Evolutionary conservation across 2,329 filamentous ascomycete genomes (phyloP), one percentile per base, ranked within the genome.

Genomic region (Diplocarpon rosae): DNA sequence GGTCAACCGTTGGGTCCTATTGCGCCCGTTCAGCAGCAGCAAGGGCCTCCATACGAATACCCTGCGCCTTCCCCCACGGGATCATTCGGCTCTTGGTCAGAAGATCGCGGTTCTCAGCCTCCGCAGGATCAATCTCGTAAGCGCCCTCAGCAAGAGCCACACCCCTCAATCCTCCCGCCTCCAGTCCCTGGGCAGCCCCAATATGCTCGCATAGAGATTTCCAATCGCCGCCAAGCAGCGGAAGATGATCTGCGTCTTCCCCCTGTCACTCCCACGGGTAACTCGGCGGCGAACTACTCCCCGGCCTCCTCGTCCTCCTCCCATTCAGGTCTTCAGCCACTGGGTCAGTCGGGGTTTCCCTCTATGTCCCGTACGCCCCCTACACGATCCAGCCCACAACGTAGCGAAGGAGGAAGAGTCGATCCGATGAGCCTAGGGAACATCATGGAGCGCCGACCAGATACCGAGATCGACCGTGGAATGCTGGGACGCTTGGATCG

Each of bases 1-100:
- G 65, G 65, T 14, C 63, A 66, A 45, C 65, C 63, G 14, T 52
- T 67, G 10, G 54, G 51, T 6, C 52, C 61, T 36, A 34, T 55
- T 42, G 38, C 56, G 27, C 45, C 51, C 24, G 51, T 55, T 42
- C 53, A 48, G 46, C 30, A 32, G n/a, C 30, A 3, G 11, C 30
- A 12, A 32, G 44, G 47, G 1, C 53, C 47, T 48, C 55, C 53
- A 34, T 61, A 63, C 46, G 61, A 63, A 4, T 61, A 60, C 45
- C 50, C 59, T 11, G 50, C 57, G 16, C 56, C 61, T 27, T 61
- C 59, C 37, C 56, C 61, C 30, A 61, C 62, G 17, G 51, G 52
- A 40, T 60, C 61, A 31, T 58, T 59, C 34, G 52, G 49, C 41
- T 53, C 54, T 24, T 56, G 47, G 27, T 35, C 35, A 13, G 48